These are phyloP conservation scores for Clonostachys sp. DNA, from an alignment of 2,329 filamentous ascomycete species.

Conservation along the genomic window DNA sequence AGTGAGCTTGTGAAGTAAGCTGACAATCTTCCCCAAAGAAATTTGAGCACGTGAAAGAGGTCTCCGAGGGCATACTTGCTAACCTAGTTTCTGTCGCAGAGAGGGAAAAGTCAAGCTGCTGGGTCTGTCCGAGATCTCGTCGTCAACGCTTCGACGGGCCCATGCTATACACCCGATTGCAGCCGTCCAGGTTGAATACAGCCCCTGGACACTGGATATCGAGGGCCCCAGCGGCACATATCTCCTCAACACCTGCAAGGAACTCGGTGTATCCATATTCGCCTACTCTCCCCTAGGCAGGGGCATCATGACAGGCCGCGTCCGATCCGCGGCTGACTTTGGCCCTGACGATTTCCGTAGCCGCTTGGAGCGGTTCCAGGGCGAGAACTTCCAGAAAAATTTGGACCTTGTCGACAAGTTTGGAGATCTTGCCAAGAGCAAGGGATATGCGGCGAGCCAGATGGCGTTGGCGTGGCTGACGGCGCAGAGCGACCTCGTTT, in stretches of 20 bases:
- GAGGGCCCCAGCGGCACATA: constrained; percentile 38
- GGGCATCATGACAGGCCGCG: constrained; percentile 38
- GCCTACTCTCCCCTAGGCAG: constrained; percentile 54
- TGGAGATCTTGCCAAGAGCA: constrained; percentile 17
- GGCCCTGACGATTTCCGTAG: constrained; percentile 4
- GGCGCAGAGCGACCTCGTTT: constrained; percentile 50
- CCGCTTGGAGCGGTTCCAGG: constrained; percentile 1
- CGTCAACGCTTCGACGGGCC: constrained; percentile 43
- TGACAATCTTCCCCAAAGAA: background rate
- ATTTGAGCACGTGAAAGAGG: background rate
- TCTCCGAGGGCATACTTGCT: too few relatives aligned
- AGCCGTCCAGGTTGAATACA: constrained; percentile 50
- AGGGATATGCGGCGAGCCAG: constrained; percentile 46
- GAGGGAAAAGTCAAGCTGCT: constrained; percentile 51
- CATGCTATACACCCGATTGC: constrained; percentile 40
- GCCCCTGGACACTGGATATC: constrained; percentile 49
- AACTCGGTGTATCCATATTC: constrained; percentile 49
- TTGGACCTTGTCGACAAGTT: background rate
- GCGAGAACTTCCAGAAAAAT: constrained; percentile 1
- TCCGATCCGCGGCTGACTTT: background rate
- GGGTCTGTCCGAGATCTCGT: constrained; percentile 41
- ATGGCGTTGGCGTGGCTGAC: constrained; percentile 58
- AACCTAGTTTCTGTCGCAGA: constrained; percentile 8
- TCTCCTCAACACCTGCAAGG: constrained; percentile 44
- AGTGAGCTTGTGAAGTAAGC: constrained; percentile 29